Evolutionary conservation across 257 asterid species (phyloP).

Genomic region (Salvia rosmarinus): DNA sequence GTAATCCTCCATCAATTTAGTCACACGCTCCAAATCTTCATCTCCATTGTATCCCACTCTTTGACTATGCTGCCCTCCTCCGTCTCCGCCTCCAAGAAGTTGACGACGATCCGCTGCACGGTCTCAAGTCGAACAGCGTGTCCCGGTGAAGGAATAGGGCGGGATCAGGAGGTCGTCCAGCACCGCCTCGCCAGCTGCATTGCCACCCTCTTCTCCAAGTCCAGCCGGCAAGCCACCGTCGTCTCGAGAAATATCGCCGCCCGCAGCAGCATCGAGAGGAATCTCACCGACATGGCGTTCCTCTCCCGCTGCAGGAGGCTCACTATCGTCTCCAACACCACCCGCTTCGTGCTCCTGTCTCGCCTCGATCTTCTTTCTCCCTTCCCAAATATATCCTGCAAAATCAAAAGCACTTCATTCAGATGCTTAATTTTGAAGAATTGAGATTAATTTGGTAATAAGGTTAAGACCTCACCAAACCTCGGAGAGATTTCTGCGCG

Average conservation of each 20-base stretch:
- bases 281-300: constrained; percentile 74
- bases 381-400: constrained; percentile 75
- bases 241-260: constrained; percentile 79
- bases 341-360: constrained; percentile 78
- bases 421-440: too few species aligned
- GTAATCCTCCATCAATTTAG: constrained; percentile 70
- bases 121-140: constrained; percentile 78
- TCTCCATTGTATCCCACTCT: constrained; percentile 38
- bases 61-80: constrained; percentile 30
- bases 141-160: constrained; percentile 65
- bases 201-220: constrained; percentile 81
- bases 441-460: background rate
- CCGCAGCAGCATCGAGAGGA: constrained; percentile 82
- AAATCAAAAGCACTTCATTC: too few species aligned
- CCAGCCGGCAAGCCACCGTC: constrained; percentile 83
- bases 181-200: constrained; percentile 73
- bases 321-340: constrained; percentile 78
- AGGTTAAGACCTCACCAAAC: constrained; percentile 76
- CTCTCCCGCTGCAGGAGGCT: constrained; percentile 80
- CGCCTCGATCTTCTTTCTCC: constrained; percentile 72
- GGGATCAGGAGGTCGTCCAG: constrained; percentile 78
- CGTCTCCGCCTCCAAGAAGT: constrained; percentile 56
- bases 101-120: constrained; percentile 62
- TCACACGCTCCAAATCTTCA: constrained; percentile 59
- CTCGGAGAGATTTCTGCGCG: constrained; percentile 86